Evolutionary conservation across 129 eudicot species (phyloP).

Genomic region (Gnaphalium uliginosum): DNA sequence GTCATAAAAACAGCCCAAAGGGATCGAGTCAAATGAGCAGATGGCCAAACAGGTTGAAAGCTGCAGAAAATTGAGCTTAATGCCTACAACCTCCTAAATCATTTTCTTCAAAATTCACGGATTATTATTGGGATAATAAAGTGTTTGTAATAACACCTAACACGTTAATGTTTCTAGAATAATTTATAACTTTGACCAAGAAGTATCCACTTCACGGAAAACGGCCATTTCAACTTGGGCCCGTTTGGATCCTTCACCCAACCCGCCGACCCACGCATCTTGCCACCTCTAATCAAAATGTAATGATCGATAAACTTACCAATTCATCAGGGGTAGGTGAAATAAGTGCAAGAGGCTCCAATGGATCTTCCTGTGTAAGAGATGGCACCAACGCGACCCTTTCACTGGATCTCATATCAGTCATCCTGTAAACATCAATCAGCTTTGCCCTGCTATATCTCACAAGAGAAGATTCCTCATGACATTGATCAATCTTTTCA

Average conservation of each 20-base stretch:
- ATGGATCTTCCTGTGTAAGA: constrained; percentile 67
- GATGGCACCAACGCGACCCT: constrained; percentile 54
- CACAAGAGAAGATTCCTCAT: constrained; percentile 48
- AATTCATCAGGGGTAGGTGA: constrained; percentile 76
- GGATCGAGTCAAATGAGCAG: background rate
- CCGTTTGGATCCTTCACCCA: background rate
- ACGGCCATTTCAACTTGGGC: background rate
- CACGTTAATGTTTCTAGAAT: background rate
- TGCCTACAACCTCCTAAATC: background rate
- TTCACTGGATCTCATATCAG: constrained; percentile 45
- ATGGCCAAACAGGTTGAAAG: background rate
- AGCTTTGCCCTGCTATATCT: constrained; percentile 68
- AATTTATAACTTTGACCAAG: background rate
- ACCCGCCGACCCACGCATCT: background rate
- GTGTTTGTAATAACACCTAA: background rate
- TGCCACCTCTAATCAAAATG: background rate
- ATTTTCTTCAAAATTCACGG: background rate
- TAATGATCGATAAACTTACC: constrained; percentile 37
- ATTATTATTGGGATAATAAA: background rate
- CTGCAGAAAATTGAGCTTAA: background rate
- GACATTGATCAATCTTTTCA: constrained; percentile 49
- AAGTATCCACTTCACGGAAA: background rate
- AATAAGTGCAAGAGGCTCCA: constrained; percentile 81
- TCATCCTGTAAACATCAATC: constrained; percentile 70
- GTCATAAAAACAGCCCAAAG: background rate